Percentiles rank a stretch among this genome's conserved stretches.
Conservation (phyloP, 805 yeast species). For the Hanseniaspora mollemarum region DNA sequence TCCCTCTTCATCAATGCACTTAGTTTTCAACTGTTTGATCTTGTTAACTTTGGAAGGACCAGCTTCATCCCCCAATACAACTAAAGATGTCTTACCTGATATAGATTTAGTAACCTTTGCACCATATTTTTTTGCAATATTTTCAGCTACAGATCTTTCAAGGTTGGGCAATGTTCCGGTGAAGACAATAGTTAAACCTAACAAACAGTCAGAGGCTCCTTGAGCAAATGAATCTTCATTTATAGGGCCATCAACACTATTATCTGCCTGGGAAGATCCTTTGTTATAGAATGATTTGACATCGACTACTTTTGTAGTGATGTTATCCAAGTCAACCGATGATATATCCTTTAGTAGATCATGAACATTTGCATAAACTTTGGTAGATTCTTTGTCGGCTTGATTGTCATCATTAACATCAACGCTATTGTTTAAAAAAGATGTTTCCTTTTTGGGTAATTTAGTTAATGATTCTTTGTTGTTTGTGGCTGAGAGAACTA, state of each 20-base stretch:
- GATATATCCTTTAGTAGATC: constrained; percentile 55
- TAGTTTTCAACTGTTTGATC: constrained; percentile 59
- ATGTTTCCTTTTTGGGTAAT: constrained; percentile 8
- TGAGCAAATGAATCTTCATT: constrained; percentile 48
- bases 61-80: constrained; percentile 89
- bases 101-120: constrained; percentile 82
- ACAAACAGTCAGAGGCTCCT: constrained; percentile 74
- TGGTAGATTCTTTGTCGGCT: constrained; percentile 4
- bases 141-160: constrained; percentile 64
- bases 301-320: constrained; percentile 39
- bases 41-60: constrained; percentile 88
- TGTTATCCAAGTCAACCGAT: constrained; percentile 54
- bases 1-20: constrained; percentile 80
- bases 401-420: too few species aligned
- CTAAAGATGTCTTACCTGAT: constrained; percentile 73
- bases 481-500: constrained; percentile 17
- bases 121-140: constrained; percentile 73
- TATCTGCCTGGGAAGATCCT: constrained; percentile 33
- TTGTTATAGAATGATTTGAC: constrained; percentile 46
- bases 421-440: constrained; percentile 8
- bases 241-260: constrained; percentile 22
- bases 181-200: constrained; percentile 83
- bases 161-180: constrained; percentile 79
- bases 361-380: constrained; percentile 35
- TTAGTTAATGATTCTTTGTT: too few species aligned